Conservation (phyloP, 2,329 filamentous ascomycete species). For the Pyrenophora seminiperda region DNA sequence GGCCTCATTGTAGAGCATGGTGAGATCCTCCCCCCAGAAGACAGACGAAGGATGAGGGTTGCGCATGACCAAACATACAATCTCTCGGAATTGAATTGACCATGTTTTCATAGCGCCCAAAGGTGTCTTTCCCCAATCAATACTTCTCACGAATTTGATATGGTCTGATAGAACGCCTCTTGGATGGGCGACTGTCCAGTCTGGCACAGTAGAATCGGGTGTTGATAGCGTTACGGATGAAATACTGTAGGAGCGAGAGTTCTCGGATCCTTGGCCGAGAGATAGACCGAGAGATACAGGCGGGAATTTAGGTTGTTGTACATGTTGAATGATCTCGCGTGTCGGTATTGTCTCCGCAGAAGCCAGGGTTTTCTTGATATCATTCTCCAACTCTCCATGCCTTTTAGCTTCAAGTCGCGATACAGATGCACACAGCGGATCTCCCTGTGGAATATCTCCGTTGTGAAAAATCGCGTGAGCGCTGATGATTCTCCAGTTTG, state of each 20-base stretch:
- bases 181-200: slow-evolving; percentile 34
- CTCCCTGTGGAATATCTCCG: slow-evolving; percentile 20
- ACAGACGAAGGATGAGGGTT: slow-evolving; percentile 39
- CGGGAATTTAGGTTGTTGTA: slow-evolving; percentile 15
- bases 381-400: slow-evolving; percentile 1
- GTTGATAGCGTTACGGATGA: slow-evolving; percentile 29
- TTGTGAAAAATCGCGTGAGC: slow-evolving; percentile 27
- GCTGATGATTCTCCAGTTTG: slow-evolving; percentile 39
- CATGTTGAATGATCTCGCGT: background rate
- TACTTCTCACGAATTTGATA: slow-evolving; percentile 46
- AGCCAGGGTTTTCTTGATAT: slow-evolving; percentile 9
- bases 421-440: slow-evolving; percentile 10
- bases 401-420: background rate
- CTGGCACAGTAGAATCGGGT: slow-evolving; percentile 31
- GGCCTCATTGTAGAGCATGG: slow-evolving; percentile 49
- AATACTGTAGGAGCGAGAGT: slow-evolving; percentile 21
- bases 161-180: slow-evolving; percentile 39
- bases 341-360: slow-evolving; percentile 9
- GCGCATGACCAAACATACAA: slow-evolving; percentile 40
- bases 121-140: slow-evolving; percentile 57
- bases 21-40: slow-evolving; percentile 45
- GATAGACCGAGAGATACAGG: slow-evolving; percentile 16
- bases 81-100: slow-evolving; percentile 55
- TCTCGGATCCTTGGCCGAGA: slow-evolving; percentile 15
- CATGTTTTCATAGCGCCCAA: slow-evolving; percentile 56